phyloP scores from a whole-genome alignment of 495 filamentous ascomycete species.

The Haplographium delicatum region DNA sequence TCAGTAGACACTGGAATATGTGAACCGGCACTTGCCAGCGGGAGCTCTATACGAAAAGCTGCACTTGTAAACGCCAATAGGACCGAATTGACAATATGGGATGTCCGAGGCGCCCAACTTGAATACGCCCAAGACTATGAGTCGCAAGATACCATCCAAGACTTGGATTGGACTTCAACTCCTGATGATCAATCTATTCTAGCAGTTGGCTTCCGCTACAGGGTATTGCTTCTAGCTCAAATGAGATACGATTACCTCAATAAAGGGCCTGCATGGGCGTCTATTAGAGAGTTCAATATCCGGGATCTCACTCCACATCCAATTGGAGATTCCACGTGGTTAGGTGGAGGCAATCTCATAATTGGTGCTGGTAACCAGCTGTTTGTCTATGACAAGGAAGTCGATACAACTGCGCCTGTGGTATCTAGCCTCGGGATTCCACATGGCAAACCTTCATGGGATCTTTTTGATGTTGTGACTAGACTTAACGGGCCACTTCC shows the following conservation, averaged over 20 bases:
- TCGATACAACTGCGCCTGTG: constrained; percentile 59
- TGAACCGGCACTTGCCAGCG: constrained; percentile 73
- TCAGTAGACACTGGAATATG: constrained; percentile 74
- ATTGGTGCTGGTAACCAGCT: constrained; percentile 90
- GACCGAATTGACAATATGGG: constrained; percentile 88
- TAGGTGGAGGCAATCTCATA: constrained; percentile 74
- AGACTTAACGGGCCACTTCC: constrained; percentile 83
- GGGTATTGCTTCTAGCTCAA: constrained; percentile 80
- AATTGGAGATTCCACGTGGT: constrained; percentile 90
- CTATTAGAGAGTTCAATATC: constrained; percentile 76
- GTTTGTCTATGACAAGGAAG: constrained; percentile 74
- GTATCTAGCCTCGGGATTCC: constrained; percentile 61
- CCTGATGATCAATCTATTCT: constrained; percentile 88
- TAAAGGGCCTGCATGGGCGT: constrained; percentile 83
- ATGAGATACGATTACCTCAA: constrained; percentile 92
- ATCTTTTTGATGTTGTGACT: constrained; percentile 77
- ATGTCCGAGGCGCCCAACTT: constrained; percentile 72
- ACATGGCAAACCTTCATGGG: constrained; percentile 39
- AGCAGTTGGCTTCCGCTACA: constrained; percentile 83
- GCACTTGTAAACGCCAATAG: constrained; percentile 70
- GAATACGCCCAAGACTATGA: constrained; percentile 76
- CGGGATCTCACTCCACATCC: constrained; percentile 81
- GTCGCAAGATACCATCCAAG: constrained; percentile 67
- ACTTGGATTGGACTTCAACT: constrained; percentile 93
- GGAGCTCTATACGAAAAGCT: constrained; percentile 81